A percentile compares a stretch with the other conserved stretches of the same genome.
These are phyloP conservation scores for Tillandsia leiboldiana DNA, from an alignment of 176 grass and related monocot genomes.

Conservation along the genomic window DNA sequence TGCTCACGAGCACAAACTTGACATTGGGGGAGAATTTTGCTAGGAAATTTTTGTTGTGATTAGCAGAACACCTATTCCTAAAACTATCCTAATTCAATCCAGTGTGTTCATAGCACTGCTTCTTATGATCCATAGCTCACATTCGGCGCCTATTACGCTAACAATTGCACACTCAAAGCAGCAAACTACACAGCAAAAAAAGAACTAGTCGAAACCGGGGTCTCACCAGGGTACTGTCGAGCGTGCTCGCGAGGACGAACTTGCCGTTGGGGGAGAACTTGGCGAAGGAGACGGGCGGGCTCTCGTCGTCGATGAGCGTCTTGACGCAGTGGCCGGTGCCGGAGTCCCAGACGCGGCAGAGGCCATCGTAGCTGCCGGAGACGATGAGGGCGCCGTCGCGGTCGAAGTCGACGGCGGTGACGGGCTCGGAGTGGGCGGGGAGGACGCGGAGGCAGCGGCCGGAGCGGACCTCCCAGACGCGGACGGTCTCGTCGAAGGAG, in stretches of 20 bases:
- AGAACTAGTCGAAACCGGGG: not conserved
- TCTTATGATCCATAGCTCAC: not conserved
- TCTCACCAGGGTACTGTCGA: conserved; percentile 83
- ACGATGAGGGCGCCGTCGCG: conserved; percentile 66
- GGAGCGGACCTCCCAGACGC: conserved; percentile 84
- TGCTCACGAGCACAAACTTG: conserved; percentile 81
- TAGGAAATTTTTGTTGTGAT: conserved; percentile 13
- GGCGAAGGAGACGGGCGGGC: conserved; percentile 61
- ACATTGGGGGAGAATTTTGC: conserved; percentile 90
- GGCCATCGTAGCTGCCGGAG: conserved; percentile 73
- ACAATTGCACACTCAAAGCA: conserved; percentile 6
- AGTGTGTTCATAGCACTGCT: too few relatives aligned
- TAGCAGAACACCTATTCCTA: too few relatives aligned
- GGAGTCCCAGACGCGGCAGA: conserved; percentile 80
- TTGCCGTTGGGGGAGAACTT: conserved; percentile 93
- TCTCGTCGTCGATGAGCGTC: conserved; percentile 83
- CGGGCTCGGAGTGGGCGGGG: conserved; percentile 84
- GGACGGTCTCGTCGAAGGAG: conserved; percentile 87
- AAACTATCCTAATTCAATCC: too few relatives aligned
- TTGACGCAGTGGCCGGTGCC: conserved; percentile 77
- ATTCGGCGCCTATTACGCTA: not conserved
- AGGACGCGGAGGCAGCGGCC: conserved; percentile 78
- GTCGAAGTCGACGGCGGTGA: conserved; percentile 85
- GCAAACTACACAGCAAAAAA: not conserved
- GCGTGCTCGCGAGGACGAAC: conserved; percentile 82